phyloP scores from a whole-genome alignment of 2,329 filamentous ascomycete species.

The Pseudovirgaria hyperparasitica region DNA sequence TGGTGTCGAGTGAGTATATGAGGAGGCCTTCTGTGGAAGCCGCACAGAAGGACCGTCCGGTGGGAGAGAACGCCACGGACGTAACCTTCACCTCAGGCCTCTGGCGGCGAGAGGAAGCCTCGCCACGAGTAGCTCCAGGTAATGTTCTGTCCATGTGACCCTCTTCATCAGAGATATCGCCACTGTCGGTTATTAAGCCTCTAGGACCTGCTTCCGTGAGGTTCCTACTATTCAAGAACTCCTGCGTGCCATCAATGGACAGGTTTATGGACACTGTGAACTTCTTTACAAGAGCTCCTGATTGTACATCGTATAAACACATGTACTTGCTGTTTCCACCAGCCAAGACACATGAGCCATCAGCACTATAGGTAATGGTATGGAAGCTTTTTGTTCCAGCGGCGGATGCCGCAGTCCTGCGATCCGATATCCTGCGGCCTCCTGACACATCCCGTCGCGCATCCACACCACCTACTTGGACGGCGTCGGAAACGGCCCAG shows the following conservation, averaged over 20 bases:
- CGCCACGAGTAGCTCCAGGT: slow-evolving; percentile 77
- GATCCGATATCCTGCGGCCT: slow-evolving; percentile 76
- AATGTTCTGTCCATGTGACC: slow-evolving; percentile 67
- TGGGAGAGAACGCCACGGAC: slow-evolving; percentile 75
- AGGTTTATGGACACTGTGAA: slow-evolving; percentile 92
- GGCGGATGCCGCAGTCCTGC: slow-evolving; percentile 80
- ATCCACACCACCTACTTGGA: slow-evolving; percentile 76
- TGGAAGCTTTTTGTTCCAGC: slow-evolving; percentile 83
- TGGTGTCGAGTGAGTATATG: slow-evolving; percentile 80
- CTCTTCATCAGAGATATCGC: slow-evolving; percentile 80
- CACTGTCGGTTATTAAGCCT: slow-evolving; percentile 75
- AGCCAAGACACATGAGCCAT: slow-evolving; percentile 80
- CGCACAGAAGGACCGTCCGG: slow-evolving; percentile 83
- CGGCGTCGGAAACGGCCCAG: slow-evolving; percentile 81
- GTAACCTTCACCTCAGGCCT: slow-evolving; percentile 75
- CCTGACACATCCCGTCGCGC: slow-evolving; percentile 86
- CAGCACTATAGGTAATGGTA: slow-evolving; percentile 79
- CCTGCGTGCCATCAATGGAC: slow-evolving; percentile 92
- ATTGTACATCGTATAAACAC: slow-evolving; percentile 88
- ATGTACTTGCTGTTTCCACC: slow-evolving; percentile 98
- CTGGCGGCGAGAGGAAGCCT: slow-evolving; percentile 65
- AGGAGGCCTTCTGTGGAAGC: slow-evolving; percentile 89
- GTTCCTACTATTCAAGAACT: slow-evolving; percentile 86
- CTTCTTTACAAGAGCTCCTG: slow-evolving; percentile 84
- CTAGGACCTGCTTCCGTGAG: slow-evolving; percentile 82